A percentile compares a stretch with the other conserved stretches of the same genome.
These are phyloP conservation scores for Ophiocordyceps robertsii DNA, from an alignment of 2,329 filamentous ascomycete genomes.

Conservation along the genomic window DNA sequence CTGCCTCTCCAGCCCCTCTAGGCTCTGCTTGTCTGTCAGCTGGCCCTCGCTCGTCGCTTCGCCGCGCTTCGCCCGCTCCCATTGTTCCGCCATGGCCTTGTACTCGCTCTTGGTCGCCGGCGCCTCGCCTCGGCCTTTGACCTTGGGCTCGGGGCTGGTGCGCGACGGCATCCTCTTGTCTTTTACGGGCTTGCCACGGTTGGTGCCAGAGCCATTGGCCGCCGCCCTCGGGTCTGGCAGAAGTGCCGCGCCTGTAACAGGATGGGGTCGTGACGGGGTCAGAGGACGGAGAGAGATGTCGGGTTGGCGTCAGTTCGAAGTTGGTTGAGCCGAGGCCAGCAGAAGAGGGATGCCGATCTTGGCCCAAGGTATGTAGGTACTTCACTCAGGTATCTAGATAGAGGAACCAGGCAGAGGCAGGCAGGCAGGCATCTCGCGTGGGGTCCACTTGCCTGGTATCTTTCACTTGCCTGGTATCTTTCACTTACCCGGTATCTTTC, in stretches of 20 bases:
- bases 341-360: too few relatives aligned
- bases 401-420: too few relatives aligned
- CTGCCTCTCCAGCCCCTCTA: constrained; percentile 27
- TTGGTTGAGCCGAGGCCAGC: too few relatives aligned
- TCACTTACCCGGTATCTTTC: too few relatives aligned
- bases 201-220: constrained; percentile 14
- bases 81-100: constrained; percentile 38
- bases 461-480: too few relatives aligned
- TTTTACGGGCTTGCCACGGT: constrained; percentile 5
- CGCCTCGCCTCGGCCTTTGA: constrained; percentile 6
- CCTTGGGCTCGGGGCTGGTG: constrained; percentile 11
- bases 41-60: constrained; percentile 28
- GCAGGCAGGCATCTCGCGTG: too few relatives aligned
- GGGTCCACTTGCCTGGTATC: too few relatives aligned
- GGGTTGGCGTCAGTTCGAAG: too few relatives aligned
- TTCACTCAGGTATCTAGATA: too few relatives aligned
- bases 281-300: background rate
- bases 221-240: constrained; percentile 3
- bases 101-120: constrained; percentile 25
- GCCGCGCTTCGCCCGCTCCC: constrained; percentile 36
- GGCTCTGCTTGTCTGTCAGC: constrained; percentile 17
- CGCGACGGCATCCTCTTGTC: constrained; percentile 10
- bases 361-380: too few relatives aligned
- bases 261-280: background rate
- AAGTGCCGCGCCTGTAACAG: background rate